Evolutionary conservation across 208 protist species (phyloP), one percentile per base, ranked within the genome.

Genomic region (Sergeia podlipaevii): DNA sequence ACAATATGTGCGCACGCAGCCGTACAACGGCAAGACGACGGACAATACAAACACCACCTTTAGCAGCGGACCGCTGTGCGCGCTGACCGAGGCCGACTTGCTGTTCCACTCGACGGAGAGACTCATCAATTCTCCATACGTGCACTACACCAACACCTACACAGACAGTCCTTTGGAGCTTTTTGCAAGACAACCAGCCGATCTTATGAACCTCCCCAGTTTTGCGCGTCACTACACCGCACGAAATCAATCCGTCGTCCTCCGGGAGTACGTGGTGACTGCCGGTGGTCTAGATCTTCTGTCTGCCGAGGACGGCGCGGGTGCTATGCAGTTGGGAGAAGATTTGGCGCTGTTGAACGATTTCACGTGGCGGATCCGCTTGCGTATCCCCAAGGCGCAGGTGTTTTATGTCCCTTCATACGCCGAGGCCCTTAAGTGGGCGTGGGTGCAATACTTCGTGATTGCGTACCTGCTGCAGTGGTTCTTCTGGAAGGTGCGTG

Each of bases 361-460:
- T 54, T 90, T 91, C 47, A 91, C 83, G 1, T 88, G 77, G 83
- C 57, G 64, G 20, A 70, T 94, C 30, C 53, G 50, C 6, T 50
- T 94, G 50, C 77, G 77, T 6, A 70, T 91, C 27, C 73, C 53
- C 24, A 33, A 47, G 24, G 74, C 81, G 27, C 50, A 75, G 36
- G 70, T 90, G 34, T 42, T 39, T 11, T 89, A 91, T 56, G 56
- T 75, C 29, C 80, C 86, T 11, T 86, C 79, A 4, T 80, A 70
- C 54, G 56, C 58, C 37, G 81, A 91, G 64, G 44, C 54, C 11
- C 47, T 94, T 39, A 94, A 94, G 73, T 91, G 75, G 77, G 80
- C 59, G 13, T 94, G 82, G 81, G 61, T 94, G 23, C 86, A 94
- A 63, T 91, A 91, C 63, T 91, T 88, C 38, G 64, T 61, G 46